Evolutionary conservation across 371 early-diverging fungal species (phyloP), one percentile per base, ranked within the genome.

Genomic region (Actinomortierella wolfii): DNA sequence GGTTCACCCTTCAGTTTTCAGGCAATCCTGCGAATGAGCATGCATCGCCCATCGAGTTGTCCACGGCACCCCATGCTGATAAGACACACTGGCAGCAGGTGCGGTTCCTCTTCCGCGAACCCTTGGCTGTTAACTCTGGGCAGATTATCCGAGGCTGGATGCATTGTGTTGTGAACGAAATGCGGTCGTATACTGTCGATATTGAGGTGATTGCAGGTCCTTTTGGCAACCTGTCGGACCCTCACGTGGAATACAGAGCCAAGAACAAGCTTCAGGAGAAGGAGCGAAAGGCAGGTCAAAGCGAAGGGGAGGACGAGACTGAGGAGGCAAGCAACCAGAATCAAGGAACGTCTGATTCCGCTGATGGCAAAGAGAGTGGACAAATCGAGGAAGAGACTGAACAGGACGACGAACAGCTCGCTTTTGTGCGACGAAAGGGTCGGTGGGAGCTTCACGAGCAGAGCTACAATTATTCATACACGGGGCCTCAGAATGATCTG

Each of bases 41-140:
- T 8, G 66, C 67, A 7, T 67, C 61, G 18, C 67, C 69, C 5
- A 62, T 86, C 60, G 81, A 83, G 20, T 85, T 98, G 86, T 90
- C 93, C 1, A 97, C 97, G 2, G 84, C 88, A 0, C 97, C 97
- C 3, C 65, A 80, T 18, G 88, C 93, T 6, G 93, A 94, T 26
- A 85, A 89, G 21, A 98, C 99, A 1, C 99, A 98, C 73, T 98
- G 99, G 99, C 97, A 98, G 63, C 97, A 98, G 80, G 93, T 96
- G 1, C 90, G 99, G 2, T 92, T 98, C 78, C 66, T 97, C 48
- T 88, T 97, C 51, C 89, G 90, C 65, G 95, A 95, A 69, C 99
- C 99, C 3, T 76, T 98, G 42, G 99, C 97, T 0, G 94, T 97
- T 14, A 98, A 98, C 78, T 90, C 94, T 0, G 91, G 88, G 20